These are phyloP conservation scores for Polysphondylium violaceum DNA, from an alignment of 78 protist species.

Conservation along the genomic window DNA sequence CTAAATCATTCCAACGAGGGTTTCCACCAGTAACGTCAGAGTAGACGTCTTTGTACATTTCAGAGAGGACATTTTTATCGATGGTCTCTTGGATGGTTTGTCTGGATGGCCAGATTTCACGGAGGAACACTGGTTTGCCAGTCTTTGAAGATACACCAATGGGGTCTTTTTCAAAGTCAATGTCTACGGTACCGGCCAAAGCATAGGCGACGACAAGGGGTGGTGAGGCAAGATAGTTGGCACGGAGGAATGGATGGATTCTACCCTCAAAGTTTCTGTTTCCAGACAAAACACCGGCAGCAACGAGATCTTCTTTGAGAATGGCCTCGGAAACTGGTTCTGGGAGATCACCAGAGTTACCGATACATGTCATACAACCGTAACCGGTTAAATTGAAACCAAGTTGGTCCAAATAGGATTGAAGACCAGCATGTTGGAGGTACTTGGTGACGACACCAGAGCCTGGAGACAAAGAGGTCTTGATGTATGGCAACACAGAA, in stretches of 20 bases:
- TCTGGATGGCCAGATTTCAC: slow-evolving; percentile 94
- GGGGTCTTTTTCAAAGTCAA: slow-evolving; percentile 86
- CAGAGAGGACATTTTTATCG: slow-evolving; percentile 72
- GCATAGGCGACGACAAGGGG: slow-evolving; percentile 94
- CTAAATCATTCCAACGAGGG: slow-evolving; percentile 86
- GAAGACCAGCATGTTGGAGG: slow-evolving; percentile 82
- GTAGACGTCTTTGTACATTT: slow-evolving; percentile 85
- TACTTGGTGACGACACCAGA: slow-evolving; percentile 90
- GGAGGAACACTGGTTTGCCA: slow-evolving; percentile 88
- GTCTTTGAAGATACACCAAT: slow-evolving; percentile 58
- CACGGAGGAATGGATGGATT: slow-evolving; percentile 88
- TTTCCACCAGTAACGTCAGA: slow-evolving; percentile 85
- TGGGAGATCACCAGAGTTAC: slow-evolving; percentile 88
- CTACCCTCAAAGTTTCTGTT: slow-evolving; percentile 96
- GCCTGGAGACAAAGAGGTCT: slow-evolving; percentile 93
- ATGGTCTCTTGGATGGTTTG: slow-evolving; percentile 75
- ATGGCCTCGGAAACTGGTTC: slow-evolving; percentile 85
- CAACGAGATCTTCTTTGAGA: slow-evolving; percentile 83
- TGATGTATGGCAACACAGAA: slow-evolving; percentile 83
- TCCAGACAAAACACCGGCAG: slow-evolving; percentile 91
- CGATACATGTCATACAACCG: slow-evolving; percentile 95
- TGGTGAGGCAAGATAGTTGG: slow-evolving; percentile 94
- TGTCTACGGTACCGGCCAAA: slow-evolving; percentile 90
- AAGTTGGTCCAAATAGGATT: slow-evolving; percentile 64
- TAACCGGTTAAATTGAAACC: slow-evolving; percentile 91